Base-by-base conservation (phyloP, 352 stramenopile species). In the Pythium sp. region DNA sequence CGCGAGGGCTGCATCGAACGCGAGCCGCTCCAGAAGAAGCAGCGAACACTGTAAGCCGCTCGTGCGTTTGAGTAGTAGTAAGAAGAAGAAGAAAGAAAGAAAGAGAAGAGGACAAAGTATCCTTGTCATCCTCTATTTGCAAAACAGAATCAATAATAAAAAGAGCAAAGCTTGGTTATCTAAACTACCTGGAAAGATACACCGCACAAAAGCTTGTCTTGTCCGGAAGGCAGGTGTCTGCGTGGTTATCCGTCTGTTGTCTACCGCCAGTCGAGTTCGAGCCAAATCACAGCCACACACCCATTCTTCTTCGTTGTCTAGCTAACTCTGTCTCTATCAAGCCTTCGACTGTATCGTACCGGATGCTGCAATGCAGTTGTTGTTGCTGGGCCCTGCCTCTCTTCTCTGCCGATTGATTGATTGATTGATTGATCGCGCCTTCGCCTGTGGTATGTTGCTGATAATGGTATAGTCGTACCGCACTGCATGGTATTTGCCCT, bases 1-100 rank as follows among this genome's bases (percentile, higher is more conserved):
- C 97, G 89, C 43, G 84, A 95, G 67, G 83, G 85, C 58, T 84
- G 75, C 64, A 86, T 85, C 65, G 75, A 86, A 51, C 24, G 69
- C 28, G 78, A 90, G 64, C 77, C 73, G 1, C 62, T 74, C 6
- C 66, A 79, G 54, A 91, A 93, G 80, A 90, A 91, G 56, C 58
- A 62, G 82, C 76, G 71, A 24, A 89, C 84, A 67, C 70, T 87
- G 38, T 87, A 75, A 65, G 22, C 28, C 12, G 53, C 41, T 32
- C 18, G 9, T 41, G 3, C 26, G 28, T 38, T 58, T 58, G 53
- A 58, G 38, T 46, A 36, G 38, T 46, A 36, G 5, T 14, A n/a
- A 24, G 30, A 47, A n/a, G 14, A 5, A 49, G 47, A 8, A 38
- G 20, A 55, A 11, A 32, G 5, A 32, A 5, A 32, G 5, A 32